Base-by-base conservation (phyloP, 805 yeast genomes). In the Cyberlindnera misumaiensis region DNA sequence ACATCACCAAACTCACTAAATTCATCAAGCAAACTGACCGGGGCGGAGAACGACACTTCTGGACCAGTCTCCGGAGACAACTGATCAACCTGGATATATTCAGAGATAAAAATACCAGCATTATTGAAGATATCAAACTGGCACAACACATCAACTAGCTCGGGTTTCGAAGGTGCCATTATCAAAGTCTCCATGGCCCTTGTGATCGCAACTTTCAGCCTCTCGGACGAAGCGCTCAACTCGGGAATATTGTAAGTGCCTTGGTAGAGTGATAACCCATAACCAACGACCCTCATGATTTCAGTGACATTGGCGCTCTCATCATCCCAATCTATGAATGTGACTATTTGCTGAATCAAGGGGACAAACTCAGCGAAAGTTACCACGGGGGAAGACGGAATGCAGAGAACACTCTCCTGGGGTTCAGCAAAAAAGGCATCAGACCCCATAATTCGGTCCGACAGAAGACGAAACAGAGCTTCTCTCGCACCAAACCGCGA, bases 1-100 rank as follows among this genome's bases (percentile, higher is more conserved):
- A 55, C 44, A 2, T 27, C 32, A 15, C 49, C 55, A 44, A 55
- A 53, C 11, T 43, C 57, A 11, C 39, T 46, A 36, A 55, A 52
- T 4, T 40, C 57, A 29, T 37, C 43, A 11, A 28, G 32, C 5
- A 14, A 8, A 2, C 11, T 14, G 11, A n/a, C 15, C 2, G 40
- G 26, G 3, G 25, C 16, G 5, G 32, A 39, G 3, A 15, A 9
- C 8, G 33, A 24, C 10, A 26, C 35, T 15, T 18, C 17, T 6
- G 17, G 7, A 3, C 30, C 35, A 18, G 27, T 10, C 4, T n/a
- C 34, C 6, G 29, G 6, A 1, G 30, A 13, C 2, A 51, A 5
- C 1, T 15, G 10, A 3, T 39, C 37, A 3, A 39, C 11, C 5
- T 42, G 34, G 6, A 53, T 28, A 11, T 38, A 42, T 7, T 49